Base-by-base conservation (phyloP, 2,329 filamentous ascomycete species). In the Colletotrichum ledebouriae region DNA sequence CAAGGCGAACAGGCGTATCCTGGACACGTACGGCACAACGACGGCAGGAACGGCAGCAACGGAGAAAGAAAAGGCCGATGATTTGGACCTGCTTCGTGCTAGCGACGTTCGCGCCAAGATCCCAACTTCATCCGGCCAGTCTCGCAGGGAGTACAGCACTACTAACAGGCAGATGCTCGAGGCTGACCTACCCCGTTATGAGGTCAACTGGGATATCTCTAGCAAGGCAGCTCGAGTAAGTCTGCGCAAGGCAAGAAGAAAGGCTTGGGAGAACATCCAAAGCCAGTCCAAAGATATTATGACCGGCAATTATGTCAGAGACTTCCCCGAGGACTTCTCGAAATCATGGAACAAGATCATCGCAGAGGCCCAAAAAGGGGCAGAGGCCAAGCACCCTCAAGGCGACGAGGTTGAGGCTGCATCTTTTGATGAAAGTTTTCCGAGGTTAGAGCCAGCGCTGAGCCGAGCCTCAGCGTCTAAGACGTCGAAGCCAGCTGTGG, bases 311-410 rank as follows among this genome's bases (percentile, higher is more conserved):
- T 86, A 82, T 69, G 75, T 76, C 9, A 81, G 80, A 37, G 85
- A 87, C 72, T 87, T 87, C 66, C 83, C 85, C 0, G 84, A 87
- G 66, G 84, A 87, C 3, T 86, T 85, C 62, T 72, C 79, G 0
- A 73, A 74, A 5, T 79, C 79, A 1, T 86, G 84, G 85, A 77
- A 75, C 46, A 71, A 67, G 6, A 70, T 57, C 17, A 22, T 71
- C n/a, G 46, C 56, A n/a, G 55, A 57, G 34, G 66, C 50, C 33
- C 62, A 49, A 59, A 71, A 71, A 41, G 44, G n/a, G 4, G 72
- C 22, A 22, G 53, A 53, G 17, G 69, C 34, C 50, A 61, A 59
- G 15, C 29, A 56, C n/a, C 47, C 37, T 20, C 72, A 77, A 4
- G 71, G 70, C 3, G 76, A 75, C 25, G 76, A 78, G 4, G 73